phyloP scores from a whole-genome alignment of 106 monocot genomes.

The Hemerocallis citrina region DNA sequence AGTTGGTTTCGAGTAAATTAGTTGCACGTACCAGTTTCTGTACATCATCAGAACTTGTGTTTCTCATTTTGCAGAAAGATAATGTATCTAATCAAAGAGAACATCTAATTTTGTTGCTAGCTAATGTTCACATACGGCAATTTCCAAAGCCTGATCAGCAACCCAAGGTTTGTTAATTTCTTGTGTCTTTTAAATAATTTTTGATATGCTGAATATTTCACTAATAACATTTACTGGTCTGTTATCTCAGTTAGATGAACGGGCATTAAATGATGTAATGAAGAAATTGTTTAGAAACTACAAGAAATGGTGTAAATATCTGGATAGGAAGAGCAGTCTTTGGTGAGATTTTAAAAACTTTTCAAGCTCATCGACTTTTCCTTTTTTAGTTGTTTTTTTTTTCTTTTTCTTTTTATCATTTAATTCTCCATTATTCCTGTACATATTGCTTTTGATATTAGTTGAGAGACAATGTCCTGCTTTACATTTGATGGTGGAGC shows the following conservation, averaged over 20 bases:
- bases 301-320: slow-evolving; percentile 93
- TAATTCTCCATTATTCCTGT: not conserved
- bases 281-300: slow-evolving; percentile 94
- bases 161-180: slow-evolving; percentile 51
- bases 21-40: too few species aligned
- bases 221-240: not conserved
- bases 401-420: not conserved
- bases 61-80: slow-evolving; percentile 60
- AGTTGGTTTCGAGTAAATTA: too few species aligned
- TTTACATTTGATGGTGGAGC: not conserved
- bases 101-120: slow-evolving; percentile 86
- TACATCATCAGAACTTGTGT: not conserved
- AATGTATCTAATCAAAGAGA: slow-evolving; percentile 97
- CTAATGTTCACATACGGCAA: slow-evolving; percentile 90
- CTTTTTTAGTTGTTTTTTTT: too few species aligned
- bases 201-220: not conserved
- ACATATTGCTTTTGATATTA: not conserved
- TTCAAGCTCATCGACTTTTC: not conserved
- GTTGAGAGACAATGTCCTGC: too few species aligned
- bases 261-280: slow-evolving; percentile 71
- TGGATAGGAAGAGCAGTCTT: slow-evolving; percentile 80
- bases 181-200: slow-evolving; percentile 2
- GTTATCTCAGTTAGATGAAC: slow-evolving; percentile 67
- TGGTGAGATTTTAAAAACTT: slow-evolving; percentile 38
- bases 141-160: slow-evolving; percentile 66